phyloP scores from a whole-genome alignment of 257 asterid species.

The Marsdenia floribunda region DNA sequence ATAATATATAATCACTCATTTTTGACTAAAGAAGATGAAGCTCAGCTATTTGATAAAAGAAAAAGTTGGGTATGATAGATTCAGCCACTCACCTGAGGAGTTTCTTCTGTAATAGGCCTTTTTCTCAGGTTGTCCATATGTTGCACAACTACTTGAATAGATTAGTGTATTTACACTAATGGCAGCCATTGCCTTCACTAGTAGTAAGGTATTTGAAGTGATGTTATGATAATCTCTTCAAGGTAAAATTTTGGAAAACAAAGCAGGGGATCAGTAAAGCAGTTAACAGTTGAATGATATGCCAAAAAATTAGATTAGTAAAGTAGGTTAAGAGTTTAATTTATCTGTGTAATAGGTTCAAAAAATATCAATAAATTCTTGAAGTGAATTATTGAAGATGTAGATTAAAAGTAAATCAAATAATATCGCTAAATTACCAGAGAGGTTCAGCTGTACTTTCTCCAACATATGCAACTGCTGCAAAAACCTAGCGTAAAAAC shows the following conservation, averaged over 20 bases:
- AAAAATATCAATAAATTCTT: background rate
- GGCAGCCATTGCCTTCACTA: constrained; percentile 79
- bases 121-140: constrained; percentile 90
- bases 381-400: too few species aligned
- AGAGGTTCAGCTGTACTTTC: too few species aligned
- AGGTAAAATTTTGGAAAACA: background rate
- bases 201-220: constrained; percentile 72
- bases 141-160: constrained; percentile 91
- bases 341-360: too few species aligned
- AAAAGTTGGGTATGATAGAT: too few species aligned
- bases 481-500: constrained; percentile 47
- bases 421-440: constrained; percentile 32
- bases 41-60: too few species aligned
- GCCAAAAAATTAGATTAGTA: background rate
- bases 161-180: constrained; percentile 63
- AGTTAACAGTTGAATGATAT: background rate
- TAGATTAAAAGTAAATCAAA: too few species aligned
- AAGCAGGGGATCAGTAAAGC: too few species aligned
- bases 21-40: too few species aligned
- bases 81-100: too few species aligned
- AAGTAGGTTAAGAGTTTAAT: background rate
- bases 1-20: too few species aligned
- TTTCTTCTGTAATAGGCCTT: constrained; percentile 93
- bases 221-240: constrained; percentile 87
- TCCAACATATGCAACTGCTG: too few species aligned